Evolutionary conservation across 2,329 filamentous ascomycete genomes (phyloP).

Genomic region (Septoria petroselini): DNA sequence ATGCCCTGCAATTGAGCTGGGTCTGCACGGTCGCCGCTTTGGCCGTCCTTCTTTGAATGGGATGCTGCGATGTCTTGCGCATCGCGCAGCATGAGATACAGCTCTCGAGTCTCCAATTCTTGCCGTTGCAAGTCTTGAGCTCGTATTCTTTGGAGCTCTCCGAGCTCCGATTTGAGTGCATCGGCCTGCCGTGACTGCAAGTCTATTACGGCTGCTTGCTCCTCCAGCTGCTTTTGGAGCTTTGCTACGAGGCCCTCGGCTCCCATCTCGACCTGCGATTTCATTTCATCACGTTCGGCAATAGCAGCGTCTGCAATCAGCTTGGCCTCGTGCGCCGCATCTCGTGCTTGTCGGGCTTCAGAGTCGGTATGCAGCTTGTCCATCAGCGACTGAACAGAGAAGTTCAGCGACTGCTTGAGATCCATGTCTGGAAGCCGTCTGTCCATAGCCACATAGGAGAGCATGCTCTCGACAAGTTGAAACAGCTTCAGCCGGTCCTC

Average conservation of each 20-base stretch:
- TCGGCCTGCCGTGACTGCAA: slow-evolving; percentile 84
- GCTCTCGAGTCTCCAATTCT: slow-evolving; percentile 89
- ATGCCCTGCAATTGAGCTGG: slow-evolving; percentile 84
- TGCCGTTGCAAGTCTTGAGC: slow-evolving; percentile 91
- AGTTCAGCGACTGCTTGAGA: slow-evolving; percentile 94
- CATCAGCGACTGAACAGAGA: slow-evolving; percentile 90
- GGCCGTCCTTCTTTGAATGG: slow-evolving; percentile 63
- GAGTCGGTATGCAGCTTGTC: slow-evolving; percentile 96
- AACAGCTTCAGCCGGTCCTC: slow-evolving; percentile 94
- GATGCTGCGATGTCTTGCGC: slow-evolving; percentile 94
- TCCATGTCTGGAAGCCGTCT: slow-evolving; percentile 93
- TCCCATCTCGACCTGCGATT: slow-evolving; percentile 79
- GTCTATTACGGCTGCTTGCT: slow-evolving; percentile 86
- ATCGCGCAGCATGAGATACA: slow-evolving; percentile 97
- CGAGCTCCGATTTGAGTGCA: slow-evolving; percentile 81
- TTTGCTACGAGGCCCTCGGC: slow-evolving; percentile 92
- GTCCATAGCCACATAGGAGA: slow-evolving; percentile 99
- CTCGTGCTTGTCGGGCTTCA: slow-evolving; percentile 84
- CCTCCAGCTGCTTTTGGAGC: slow-evolving; percentile 88
- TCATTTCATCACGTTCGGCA: slow-evolving; percentile 94
- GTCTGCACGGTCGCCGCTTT: slow-evolving; percentile 59
- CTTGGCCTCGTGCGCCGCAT: slow-evolving; percentile 84
- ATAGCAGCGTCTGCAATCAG: slow-evolving; percentile 95
- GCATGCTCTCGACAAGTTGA: slow-evolving; percentile 96
- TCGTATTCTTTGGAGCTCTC: slow-evolving; percentile 78